phyloP scores from a whole-genome alignment of 1,284 basidiomycete species.

The Tremellales sp. region DNA sequence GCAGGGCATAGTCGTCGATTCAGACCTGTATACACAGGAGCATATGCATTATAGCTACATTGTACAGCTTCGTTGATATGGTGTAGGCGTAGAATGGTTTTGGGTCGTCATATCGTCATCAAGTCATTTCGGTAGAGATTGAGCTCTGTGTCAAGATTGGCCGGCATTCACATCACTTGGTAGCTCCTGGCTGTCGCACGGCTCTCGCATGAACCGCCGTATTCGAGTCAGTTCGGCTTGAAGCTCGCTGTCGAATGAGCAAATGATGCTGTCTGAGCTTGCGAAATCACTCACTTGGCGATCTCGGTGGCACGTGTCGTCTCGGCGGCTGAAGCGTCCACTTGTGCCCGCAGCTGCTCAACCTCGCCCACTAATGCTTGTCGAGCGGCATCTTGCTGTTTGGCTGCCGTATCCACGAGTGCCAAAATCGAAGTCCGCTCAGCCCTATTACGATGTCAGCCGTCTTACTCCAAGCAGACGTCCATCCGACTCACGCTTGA shows the following conservation, averaged over 20 bases:
- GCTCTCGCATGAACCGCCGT: conserved; percentile 31
- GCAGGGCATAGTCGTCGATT: conserved; percentile 24
- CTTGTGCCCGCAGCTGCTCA: conserved; percentile 13
- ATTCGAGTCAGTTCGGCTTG: conserved; percentile 29
- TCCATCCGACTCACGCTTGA: conserved; percentile 28
- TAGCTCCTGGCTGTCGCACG: conserved; percentile 2
- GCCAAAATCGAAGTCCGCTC: conserved; percentile 25
- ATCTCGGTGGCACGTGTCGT: conserved; percentile 18
- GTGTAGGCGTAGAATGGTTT: no score
- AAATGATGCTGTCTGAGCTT: neutral
- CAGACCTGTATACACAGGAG: neutral
- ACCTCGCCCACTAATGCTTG: conserved; percentile 24
- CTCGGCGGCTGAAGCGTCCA: conserved; percentile 24
- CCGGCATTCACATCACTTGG: conserved; percentile 9
- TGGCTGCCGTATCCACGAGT: conserved; percentile 22
- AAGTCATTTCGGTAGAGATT: no score
- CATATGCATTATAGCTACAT: neutral
- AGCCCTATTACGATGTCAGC: conserved; percentile 16
- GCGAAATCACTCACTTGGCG: conserved; percentile 24
- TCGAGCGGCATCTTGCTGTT: conserved; percentile 11
- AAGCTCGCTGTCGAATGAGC: conserved; percentile 18
- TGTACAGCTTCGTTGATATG: no score
- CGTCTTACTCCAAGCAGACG: neutral
- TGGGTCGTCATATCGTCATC: no score
- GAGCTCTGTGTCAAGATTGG: neutral